These are phyloP conservation scores for Sorghum bicolor DNA, from an alignment of 176 grass and related monocot genomes.

Conservation along the genomic window Sorghum_bicolor_NCBIv3 NC_012872.2:51029001-51029500, in stretches of 20 bases:
- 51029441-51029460: constrained; percentile 52
- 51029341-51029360: background rate
- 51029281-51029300: background rate
- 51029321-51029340: background rate
- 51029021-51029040: background rate
- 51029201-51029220: background rate
- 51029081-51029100: background rate
- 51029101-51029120: background rate
- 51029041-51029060: background rate
- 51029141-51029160: background rate
- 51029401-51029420: constrained; percentile 23
- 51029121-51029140: background rate
- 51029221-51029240: background rate
- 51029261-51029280: background rate
- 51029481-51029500: constrained; percentile 53
- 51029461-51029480: constrained; percentile 56
- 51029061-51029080: background rate
- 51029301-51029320: background rate
- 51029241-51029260: background rate
- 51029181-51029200: too few relatives aligned
- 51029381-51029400: background rate
- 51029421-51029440: constrained; percentile 72
- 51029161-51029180: too few relatives aligned
- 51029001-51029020: background rate
- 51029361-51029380: background rate